These are phyloP conservation scores for Vaccinium myrtillus DNA, from an alignment of 148 eudicot genomes.

Conservation along the genomic window DNA sequence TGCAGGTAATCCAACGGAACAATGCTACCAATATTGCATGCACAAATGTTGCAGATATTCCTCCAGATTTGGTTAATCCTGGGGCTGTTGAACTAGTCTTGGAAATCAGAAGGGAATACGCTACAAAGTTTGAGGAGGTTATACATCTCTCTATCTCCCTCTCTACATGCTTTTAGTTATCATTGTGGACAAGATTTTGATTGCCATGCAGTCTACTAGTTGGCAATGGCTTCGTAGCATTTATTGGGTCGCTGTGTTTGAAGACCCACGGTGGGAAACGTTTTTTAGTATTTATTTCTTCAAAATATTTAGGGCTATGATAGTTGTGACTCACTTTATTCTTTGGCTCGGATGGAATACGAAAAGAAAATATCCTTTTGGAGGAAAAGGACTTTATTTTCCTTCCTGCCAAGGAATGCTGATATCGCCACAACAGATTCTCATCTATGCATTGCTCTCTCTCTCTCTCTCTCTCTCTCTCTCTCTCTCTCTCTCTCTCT, in stretches of 20 bases:
- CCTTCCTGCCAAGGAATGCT: background rate
- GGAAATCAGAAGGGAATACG: slow-evolving; percentile 82
- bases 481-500: no score
- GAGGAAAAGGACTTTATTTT: background rate
- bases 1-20: slow-evolving; percentile 54
- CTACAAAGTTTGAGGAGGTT: slow-evolving; percentile 80
- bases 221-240: background rate
- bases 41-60: slow-evolving; percentile 39
- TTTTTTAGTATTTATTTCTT: no score
- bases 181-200: background rate
- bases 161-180: background rate
- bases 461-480: background rate
- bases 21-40: slow-evolving; percentile 29
- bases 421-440: background rate
- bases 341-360: background rate
- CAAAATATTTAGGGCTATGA: background rate
- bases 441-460: background rate
- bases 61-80: slow-evolving; percentile 51
- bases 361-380: background rate
- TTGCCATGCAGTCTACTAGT: background rate
- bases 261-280: background rate
- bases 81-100: slow-evolving; percentile 49
- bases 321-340: background rate
- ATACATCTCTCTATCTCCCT: background rate
- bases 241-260: background rate